Percentiles rank a stretch among this genome's conserved stretches.
Conservation (phyloP, 306 rosid genomes). For the Cajanus cajan region DNA sequence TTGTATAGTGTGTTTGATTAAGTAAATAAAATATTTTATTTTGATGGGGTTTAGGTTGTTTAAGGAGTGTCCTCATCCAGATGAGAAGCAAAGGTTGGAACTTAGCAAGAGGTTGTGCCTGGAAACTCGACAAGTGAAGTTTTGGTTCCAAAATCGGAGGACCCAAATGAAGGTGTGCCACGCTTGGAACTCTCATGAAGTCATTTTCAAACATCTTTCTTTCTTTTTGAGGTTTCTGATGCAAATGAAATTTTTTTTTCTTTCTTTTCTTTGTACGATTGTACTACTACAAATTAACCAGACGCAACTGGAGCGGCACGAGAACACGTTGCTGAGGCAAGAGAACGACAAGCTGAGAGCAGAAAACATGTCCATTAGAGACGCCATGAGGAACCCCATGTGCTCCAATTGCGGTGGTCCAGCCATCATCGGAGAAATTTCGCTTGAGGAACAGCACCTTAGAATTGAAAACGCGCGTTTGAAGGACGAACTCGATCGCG, state of each 20-base stretch:
- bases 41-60: constrained; percentile 48
- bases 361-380: constrained; percentile 92
- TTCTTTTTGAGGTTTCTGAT: background rate
- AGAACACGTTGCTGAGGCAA: constrained; percentile 83
- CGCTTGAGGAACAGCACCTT: constrained; percentile 88
- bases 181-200: background rate
- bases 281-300: constrained; percentile 19
- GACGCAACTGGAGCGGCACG: constrained; percentile 98
- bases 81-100: constrained; percentile 90
- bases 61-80: constrained; percentile 98
- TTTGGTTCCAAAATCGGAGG: constrained; percentile 98
- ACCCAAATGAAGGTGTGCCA: constrained; percentile 88
- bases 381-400: constrained; percentile 91
- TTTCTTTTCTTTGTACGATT: constrained; percentile 28
- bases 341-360: constrained; percentile 92
- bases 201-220: background rate
- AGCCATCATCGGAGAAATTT: constrained; percentile 77
- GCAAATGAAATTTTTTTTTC: background rate
- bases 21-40: background rate
- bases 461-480: constrained; percentile 82
- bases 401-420: constrained; percentile 95
- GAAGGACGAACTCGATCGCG: constrained; percentile 91
- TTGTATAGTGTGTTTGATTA: background rate
- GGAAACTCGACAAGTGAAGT: constrained; percentile 92
- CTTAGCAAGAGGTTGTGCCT: constrained; percentile 72